Percentiles rank a stretch among this genome's conserved stretches.
These are phyloP conservation scores for Malassezia vespertilionis DNA, from an alignment of 1,284 basidiomycete genomes.

Conservation along the genomic window DNA sequence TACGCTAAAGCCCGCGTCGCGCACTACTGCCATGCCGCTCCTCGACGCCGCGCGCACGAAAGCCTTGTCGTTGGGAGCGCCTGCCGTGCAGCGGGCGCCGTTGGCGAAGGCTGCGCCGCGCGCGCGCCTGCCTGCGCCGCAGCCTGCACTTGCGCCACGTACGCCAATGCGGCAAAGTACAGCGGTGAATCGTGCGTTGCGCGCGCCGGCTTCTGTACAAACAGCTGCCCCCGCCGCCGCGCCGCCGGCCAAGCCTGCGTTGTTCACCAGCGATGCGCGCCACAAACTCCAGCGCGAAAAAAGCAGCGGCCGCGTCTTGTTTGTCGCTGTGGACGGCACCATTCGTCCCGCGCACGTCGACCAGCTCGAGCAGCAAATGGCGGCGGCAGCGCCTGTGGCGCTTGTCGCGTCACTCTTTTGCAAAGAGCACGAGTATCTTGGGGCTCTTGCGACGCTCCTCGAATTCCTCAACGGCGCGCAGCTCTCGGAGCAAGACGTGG, in stretches of 20 bases:
- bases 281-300: conserved; percentile 63
- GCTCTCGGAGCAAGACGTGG: conserved; percentile 50
- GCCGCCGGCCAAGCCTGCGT: conserved; percentile 50
- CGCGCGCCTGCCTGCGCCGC: not conserved
- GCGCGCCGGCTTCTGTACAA: conserved; percentile 4
- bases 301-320: conserved; percentile 59
- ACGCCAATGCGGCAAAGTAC: conserved; percentile 15
- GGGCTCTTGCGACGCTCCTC: conserved; percentile 63
- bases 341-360: conserved; percentile 79
- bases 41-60: conserved; percentile 58
- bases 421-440: conserved; percentile 84
- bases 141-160: not conserved
- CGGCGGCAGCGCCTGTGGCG: conserved; percentile 65
- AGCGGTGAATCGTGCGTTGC: conserved; percentile 18
- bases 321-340: conserved; percentile 60
- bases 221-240: conserved; percentile 23
- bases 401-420: conserved; percentile 67
- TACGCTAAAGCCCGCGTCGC: conserved; percentile 81
- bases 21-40: conserved; percentile 69
- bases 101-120: not conserved
- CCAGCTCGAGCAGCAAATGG: conserved; percentile 79
- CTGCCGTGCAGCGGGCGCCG: not conserved
- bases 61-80: conserved; percentile 15
- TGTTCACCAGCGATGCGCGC: conserved; percentile 62
- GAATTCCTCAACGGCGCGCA: conserved; percentile 59